Conservation (phyloP, 495 filamentous ascomycete species). For the Lasiosphaeriaceae sp. region DNA sequence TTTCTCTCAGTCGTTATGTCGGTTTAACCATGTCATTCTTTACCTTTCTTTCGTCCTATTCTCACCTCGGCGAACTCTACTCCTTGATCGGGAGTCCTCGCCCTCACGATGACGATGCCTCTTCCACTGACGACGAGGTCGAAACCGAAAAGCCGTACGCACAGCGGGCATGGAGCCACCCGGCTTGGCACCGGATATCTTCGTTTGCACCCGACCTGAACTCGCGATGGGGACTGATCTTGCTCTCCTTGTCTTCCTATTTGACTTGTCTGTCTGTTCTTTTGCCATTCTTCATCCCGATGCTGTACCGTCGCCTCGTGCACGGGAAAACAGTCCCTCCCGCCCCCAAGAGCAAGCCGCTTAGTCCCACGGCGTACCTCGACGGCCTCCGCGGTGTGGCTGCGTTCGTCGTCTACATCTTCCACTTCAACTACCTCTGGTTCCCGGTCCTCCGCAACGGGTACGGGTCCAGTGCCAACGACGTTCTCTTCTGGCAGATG, state of each 20-base stretch:
- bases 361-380: constrained; percentile 6
- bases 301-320: not conserved
- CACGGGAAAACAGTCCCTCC: not conserved
- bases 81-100: not conserved
- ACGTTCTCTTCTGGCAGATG: constrained; percentile 35
- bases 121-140: not conserved
- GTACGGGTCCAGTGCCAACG: not conserved
- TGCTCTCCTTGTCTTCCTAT: constrained; percentile 17
- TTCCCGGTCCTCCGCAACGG: constrained; percentile 1
- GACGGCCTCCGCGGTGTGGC: constrained; percentile 16
- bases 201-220: not conserved
- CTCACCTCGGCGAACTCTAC: not conserved
- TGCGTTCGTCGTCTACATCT: constrained; percentile 11
- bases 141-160: not conserved
- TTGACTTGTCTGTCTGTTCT: constrained; percentile 26
- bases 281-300: not conserved
- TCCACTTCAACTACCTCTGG: constrained; percentile 11
- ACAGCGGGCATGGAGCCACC: not conserved
- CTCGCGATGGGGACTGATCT: not conserved
- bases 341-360: not conserved
- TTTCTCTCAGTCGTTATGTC: no score
- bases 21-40: not conserved
- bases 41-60: not conserved
- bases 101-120: not conserved
- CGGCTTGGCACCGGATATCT: not conserved